Evolutionary conservation across 2,329 filamentous ascomycete species (phyloP).

Genomic region (Cladosporium sp.): DNA sequence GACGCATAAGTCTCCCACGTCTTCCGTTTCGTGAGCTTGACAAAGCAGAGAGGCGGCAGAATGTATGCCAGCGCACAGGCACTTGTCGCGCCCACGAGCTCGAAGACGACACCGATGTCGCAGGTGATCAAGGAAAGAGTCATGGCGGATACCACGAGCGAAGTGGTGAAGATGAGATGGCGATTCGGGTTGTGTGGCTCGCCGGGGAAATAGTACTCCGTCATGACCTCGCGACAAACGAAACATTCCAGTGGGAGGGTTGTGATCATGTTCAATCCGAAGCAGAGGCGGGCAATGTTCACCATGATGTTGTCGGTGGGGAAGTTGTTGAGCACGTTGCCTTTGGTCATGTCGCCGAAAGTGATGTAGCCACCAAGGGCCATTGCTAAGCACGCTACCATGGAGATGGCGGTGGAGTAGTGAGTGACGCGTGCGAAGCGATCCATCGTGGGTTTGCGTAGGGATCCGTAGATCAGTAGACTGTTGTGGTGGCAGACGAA

Average conservation of each 20-base stretch:
- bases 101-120: conserved; percentile 90
- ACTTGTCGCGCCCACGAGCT: conserved; percentile 91
- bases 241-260: conserved; percentile 95
- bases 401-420: conserved; percentile 83
- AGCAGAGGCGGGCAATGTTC: conserved; percentile 90
- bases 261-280: conserved; percentile 97
- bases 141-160: conserved; percentile 76
- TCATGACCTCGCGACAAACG: conserved; percentile 94
- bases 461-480: conserved; percentile 91
- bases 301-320: conserved; percentile 86
- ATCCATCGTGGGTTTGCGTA: conserved; percentile 90
- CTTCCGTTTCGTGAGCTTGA: conserved; percentile 78
- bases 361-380: conserved; percentile 85
- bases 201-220: conserved; percentile 71
- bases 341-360: conserved; percentile 85
- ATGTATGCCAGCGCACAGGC: conserved; percentile 95
- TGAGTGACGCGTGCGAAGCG: conserved; percentile 92
- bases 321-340: conserved; percentile 98
- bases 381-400: conserved; percentile 86
- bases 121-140: conserved; percentile 77
- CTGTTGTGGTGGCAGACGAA: conserved; percentile 89
- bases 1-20: conserved; percentile 54
- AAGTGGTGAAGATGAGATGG: conserved; percentile 80
- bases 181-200: conserved; percentile 77
- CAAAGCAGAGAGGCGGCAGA: conserved; percentile 87